These are phyloP conservation scores for Gnomoniopsis sp. DNA, from an alignment of 2,329 filamentous ascomycete species.

Conservation along the genomic window DNA sequence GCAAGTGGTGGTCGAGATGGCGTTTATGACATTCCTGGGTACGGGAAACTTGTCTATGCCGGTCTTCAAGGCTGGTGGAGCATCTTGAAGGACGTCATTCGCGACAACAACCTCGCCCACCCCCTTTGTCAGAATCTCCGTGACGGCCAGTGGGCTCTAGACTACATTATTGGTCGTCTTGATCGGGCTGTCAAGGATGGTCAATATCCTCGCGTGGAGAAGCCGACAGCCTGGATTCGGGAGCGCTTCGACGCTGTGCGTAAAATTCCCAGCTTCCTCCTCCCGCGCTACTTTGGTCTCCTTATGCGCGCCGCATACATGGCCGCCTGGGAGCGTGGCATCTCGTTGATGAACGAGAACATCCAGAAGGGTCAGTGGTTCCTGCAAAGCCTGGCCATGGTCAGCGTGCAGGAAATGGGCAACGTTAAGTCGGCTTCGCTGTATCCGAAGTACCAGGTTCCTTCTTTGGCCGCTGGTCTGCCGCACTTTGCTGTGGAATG, in stretches of 20 bases:
- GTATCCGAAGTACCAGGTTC: slow-evolving; percentile 80
- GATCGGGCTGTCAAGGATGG: slow-evolving; percentile 65
- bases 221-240: slow-evolving; percentile 73
- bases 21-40: slow-evolving; percentile 80
- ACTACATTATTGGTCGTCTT: slow-evolving; percentile 79
- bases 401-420: slow-evolving; percentile 87
- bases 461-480: slow-evolving; percentile 84
- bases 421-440: slow-evolving; percentile 86
- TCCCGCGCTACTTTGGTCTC: slow-evolving; percentile 90
- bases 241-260: slow-evolving; percentile 84
- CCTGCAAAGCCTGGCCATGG: slow-evolving; percentile 81
- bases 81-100: slow-evolving; percentile 77
- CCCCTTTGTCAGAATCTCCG: slow-evolving; percentile 90
- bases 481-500: slow-evolving; percentile 93
- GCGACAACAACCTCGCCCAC: slow-evolving; percentile 87
- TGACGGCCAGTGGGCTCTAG: slow-evolving; percentile 86
- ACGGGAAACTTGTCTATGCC: slow-evolving; percentile 86
- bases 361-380: slow-evolving; percentile 83
- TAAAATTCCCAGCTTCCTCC: slow-evolving; percentile 79
- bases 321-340: slow-evolving; percentile 73
- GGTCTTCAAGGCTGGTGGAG: slow-evolving; percentile 99
- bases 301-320: slow-evolving; percentile 84
- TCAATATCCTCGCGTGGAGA: slow-evolving; percentile 59
- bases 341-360: slow-evolving; percentile 75
- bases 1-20: slow-evolving; percentile 77